Evolutionary conservation across 2,329 filamentous ascomycete species (phyloP), one percentile per base, ranked within the genome.

Genomic region (Ceratocystis ficicola): DNA sequence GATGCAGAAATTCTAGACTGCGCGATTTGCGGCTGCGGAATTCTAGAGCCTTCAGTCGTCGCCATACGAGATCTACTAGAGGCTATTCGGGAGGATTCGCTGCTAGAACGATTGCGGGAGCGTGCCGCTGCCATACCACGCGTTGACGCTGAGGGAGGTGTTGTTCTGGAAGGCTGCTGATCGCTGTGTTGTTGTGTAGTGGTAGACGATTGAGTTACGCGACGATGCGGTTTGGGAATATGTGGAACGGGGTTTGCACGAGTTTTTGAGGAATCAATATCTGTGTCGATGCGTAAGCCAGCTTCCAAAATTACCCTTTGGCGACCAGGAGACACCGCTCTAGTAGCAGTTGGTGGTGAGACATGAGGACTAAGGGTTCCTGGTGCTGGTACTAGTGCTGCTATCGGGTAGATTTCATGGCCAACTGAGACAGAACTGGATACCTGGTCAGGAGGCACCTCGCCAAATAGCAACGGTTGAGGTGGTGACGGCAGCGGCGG

Each of bases 261-360:
- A 20, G 64, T 50, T 36, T 50, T 55, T 48, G 48, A 64, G 30
- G 62, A 55, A 48, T 44, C 55, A 30, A 50, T 12, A 60, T 55
- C 28, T 8, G 74, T 77, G 67, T 80, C 75, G 70, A 80, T 81
- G 68, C 81, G 79, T 69, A 88, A 75, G 72, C 81, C 85, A n/a
- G 88, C 86, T 71, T 92, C 89, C 55, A 88, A 89, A 25, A 86
- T 86, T 74, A 86, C 81, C 69, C 86, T 79, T 68, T 79, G 77
- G 63, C 80, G 76, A 62, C 77, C 71, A 44, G 75, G 73, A n/a
- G 67, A 68, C 62, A 70, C 72, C 10, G 30, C 20, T 6, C 44
- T 57, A 52, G 55, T 28, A 30, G 55, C 55, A 32, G 36, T 5
- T 30, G 6, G 25, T 59, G 22, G 28, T 36, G 55, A 59, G 55